Evolutionary conservation across 352 stramenopile species (phyloP).

Genomic region (Phytophthora agathidicida): DNA sequence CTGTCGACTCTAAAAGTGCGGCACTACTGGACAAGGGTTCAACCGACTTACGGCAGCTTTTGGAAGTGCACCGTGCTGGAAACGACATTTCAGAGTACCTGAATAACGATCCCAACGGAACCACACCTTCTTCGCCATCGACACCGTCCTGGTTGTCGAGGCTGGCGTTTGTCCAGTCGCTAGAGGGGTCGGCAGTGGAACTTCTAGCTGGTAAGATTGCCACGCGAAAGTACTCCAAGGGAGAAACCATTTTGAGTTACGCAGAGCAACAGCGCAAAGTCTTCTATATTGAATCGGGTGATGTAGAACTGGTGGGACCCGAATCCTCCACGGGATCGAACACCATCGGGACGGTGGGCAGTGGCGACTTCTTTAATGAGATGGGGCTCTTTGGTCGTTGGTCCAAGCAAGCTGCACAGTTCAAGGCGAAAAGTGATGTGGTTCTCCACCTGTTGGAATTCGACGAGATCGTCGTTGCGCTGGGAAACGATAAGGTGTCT

Average conservation of each 20-base stretch:
- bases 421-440: slow-evolving; percentile 45
- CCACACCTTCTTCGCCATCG: not conserved
- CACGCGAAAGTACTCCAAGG: slow-evolving; percentile 30
- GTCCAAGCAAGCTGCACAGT: slow-evolving; percentile 41
- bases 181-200: slow-evolving; percentile 15
- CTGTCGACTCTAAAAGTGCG: slow-evolving; percentile 39
- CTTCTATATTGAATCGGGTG: slow-evolving; percentile 53
- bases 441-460: slow-evolving; percentile 48
- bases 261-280: slow-evolving; percentile 47
- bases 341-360: slow-evolving; percentile 33
- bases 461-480: slow-evolving; percentile 34
- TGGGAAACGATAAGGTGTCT: slow-evolving; percentile 40
- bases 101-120: slow-evolving; percentile 41
- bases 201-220: slow-evolving; percentile 12
- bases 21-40: slow-evolving; percentile 61
- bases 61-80: slow-evolving; percentile 28
- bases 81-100: slow-evolving; percentile 43
- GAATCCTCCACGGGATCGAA: slow-evolving; percentile 46
- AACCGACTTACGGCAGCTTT: slow-evolving; percentile 35
- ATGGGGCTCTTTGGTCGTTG: slow-evolving; percentile 58
- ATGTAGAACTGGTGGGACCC: slow-evolving; percentile 51
- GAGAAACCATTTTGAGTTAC: slow-evolving; percentile 48
- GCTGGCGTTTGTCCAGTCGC: slow-evolving; percentile 22
- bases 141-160: slow-evolving; percentile 27
- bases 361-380: slow-evolving; percentile 54